Conservation (phyloP, 495 filamentous ascomycete genomes). For the Cetradonia linearis region DNA sequence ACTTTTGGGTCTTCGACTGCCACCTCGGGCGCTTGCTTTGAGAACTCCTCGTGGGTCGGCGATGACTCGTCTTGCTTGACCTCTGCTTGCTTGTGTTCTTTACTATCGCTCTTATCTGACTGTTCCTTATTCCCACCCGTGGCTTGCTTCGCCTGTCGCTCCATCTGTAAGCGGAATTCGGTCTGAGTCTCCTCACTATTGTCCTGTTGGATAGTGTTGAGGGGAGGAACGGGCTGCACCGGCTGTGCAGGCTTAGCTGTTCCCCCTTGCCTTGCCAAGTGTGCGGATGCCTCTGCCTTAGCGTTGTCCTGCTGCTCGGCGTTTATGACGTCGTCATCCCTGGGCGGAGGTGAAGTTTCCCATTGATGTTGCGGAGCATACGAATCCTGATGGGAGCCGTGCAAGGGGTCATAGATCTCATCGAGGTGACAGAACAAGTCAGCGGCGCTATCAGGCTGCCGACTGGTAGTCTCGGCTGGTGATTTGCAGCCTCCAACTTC, state of each 20-base stretch:
- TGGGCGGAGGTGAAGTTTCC: not conserved
- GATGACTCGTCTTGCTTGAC: not conserved
- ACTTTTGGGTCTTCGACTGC: slow-evolving; percentile 1
- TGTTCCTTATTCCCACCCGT: slow-evolving; percentile 1
- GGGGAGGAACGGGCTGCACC: not conserved
- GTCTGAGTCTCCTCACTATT: slow-evolving; percentile 2
- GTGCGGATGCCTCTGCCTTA: slow-evolving; percentile 17
- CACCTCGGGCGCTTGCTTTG: not conserved
- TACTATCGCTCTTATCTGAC: not conserved
- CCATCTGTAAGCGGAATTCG: slow-evolving; percentile 15
- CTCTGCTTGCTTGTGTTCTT: not conserved
- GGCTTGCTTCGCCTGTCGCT: slow-evolving; percentile 10
- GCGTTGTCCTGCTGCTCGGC: slow-evolving; percentile 10
- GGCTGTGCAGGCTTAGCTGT: not conserved
- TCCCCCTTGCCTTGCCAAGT: slow-evolving; percentile 16
- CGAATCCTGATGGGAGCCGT: not conserved
- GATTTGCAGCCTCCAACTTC: slow-evolving; percentile 32
- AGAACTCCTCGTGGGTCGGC: not conserved
- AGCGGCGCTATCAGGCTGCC: slow-evolving; percentile 19
- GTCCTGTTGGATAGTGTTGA: not conserved
- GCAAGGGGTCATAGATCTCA: slow-evolving; percentile 16
- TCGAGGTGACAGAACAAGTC: slow-evolving; percentile 32
- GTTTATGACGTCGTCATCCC: slow-evolving; percentile 13
- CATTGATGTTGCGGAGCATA: not conserved
- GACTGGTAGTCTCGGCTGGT: not conserved